Evolutionary conservation across 805 yeast genomes (phyloP).

Genomic region (Saturnispora dispora): DNA sequence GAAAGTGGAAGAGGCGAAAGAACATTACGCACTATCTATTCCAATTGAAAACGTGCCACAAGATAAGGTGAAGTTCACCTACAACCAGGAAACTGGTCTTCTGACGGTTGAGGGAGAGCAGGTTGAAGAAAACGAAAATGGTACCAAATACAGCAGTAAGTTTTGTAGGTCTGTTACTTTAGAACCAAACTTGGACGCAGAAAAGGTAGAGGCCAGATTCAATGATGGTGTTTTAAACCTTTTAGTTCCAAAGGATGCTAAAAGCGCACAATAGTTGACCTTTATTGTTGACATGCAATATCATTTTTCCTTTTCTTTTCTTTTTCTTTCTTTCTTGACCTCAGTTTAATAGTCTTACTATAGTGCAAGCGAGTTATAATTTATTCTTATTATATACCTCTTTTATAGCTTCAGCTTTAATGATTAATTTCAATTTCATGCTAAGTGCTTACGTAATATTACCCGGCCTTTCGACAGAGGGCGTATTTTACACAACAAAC

Average conservation of each 20-base stretch:
- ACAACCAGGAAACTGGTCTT: slow-evolving; percentile 36
- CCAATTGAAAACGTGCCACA: slow-evolving; percentile 41
- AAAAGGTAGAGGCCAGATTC: slow-evolving; percentile 37
- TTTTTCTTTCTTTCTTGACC: background rate
- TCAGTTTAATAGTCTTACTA: background rate
- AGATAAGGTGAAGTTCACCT: slow-evolving; percentile 37
- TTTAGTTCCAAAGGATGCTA: slow-evolving; percentile 29
- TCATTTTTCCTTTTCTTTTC: background rate
- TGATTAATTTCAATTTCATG: no score
- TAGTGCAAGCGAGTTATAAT: no score
- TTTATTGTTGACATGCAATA: slow-evolving; percentile 2
- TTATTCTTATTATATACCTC: background rate
- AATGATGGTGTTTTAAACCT: slow-evolving; percentile 37
- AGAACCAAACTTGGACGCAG: slow-evolving; percentile 36
- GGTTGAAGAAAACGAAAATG: background rate
- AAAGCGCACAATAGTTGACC: background rate
- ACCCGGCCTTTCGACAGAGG: background rate
- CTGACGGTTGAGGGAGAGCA: slow-evolving; percentile 37
- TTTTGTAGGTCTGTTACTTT: slow-evolving; percentile 24
- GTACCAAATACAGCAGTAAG: slow-evolving; percentile 12
- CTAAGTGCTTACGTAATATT: background rate
- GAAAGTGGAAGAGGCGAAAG: slow-evolving; percentile 33
- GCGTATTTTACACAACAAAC: background rate
- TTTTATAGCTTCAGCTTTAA: background rate
- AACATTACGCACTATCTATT: slow-evolving; percentile 32